These are phyloP conservation scores for Grifola frondosa DNA, from an alignment of 1,284 basidiomycete species.

Conservation along the genomic window DNA sequence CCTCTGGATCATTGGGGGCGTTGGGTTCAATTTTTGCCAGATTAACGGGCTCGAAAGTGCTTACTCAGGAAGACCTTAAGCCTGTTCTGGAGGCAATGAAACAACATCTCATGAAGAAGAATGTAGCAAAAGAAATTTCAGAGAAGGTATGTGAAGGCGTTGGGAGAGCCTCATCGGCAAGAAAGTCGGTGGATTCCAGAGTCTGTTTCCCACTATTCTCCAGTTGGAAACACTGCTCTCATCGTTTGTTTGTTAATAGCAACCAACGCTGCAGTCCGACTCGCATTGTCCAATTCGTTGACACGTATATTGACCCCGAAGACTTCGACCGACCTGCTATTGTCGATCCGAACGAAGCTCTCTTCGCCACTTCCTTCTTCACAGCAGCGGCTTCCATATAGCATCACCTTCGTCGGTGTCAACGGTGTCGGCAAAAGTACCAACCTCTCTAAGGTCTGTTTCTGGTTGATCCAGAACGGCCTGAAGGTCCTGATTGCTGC, in stretches of 20 bases:
- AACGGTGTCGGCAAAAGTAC: slow-evolving; percentile 99
- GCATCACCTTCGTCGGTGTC: slow-evolving; percentile 97
- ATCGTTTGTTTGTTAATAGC: slow-evolving; percentile 42
- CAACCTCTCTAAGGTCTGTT: slow-evolving; percentile 97
- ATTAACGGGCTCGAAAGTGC: slow-evolving; percentile 80
- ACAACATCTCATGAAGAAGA: slow-evolving; percentile 97
- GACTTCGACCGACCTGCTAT: slow-evolving; percentile 91
- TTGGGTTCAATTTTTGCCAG: slow-evolving; percentile 78
- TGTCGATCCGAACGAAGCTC: slow-evolving; percentile 75
- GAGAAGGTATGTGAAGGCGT: slow-evolving; percentile 95
- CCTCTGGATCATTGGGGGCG: slow-evolving; percentile 54
- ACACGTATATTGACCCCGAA: slow-evolving; percentile 96
- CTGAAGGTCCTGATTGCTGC: slow-evolving; percentile 94
- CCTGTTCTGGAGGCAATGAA: slow-evolving; percentile 95
- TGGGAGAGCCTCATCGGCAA: slow-evolving; percentile 88
- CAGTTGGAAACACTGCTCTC: background rate
- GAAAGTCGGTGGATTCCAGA: slow-evolving; percentile 85
- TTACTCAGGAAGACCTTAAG: slow-evolving; percentile 82
- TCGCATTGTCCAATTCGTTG: slow-evolving; percentile 83
- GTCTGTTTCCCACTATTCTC: slow-evolving; percentile 36
- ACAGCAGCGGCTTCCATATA: slow-evolving; percentile 83
- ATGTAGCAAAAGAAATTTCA: slow-evolving; percentile 94
- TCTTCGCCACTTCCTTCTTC: slow-evolving; percentile 67
- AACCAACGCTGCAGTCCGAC: slow-evolving; percentile 82
- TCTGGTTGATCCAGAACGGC: slow-evolving; percentile 98